Conservation (phyloP, 345 rosid genomes). For the Eucalyptus rudis region DNA sequence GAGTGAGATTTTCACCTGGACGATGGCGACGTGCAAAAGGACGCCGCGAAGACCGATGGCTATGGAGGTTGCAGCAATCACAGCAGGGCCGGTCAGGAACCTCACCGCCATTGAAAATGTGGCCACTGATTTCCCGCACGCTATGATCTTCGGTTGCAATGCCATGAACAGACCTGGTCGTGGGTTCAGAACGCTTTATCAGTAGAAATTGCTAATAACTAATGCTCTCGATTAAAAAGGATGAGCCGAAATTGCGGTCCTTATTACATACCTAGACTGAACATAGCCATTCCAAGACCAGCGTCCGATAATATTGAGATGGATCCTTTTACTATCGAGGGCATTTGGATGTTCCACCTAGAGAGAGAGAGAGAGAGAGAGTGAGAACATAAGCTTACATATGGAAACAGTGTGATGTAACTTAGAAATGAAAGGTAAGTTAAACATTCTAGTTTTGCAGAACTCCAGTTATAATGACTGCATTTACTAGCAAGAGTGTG, state of each 20-base stretch:
- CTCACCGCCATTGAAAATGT: conserved; percentile 74
- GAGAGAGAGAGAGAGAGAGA: background rate
- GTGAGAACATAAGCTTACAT: background rate
- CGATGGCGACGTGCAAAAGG: conserved; percentile 67
- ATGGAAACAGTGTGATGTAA: background rate
- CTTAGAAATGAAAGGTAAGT: background rate
- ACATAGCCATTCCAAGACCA: conserved; percentile 89
- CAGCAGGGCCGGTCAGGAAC: conserved; percentile 78
- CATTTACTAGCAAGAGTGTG: background rate
- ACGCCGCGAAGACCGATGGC: conserved; percentile 67
- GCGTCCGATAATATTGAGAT: conserved; percentile 65
- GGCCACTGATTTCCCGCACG: conserved; percentile 79
- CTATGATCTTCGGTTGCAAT: conserved; percentile 65
- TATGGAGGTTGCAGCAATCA: conserved; percentile 75
- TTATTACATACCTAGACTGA: conserved; percentile 51
- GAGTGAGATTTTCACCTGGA: conserved; percentile 28
- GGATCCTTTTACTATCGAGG: conserved; percentile 52
- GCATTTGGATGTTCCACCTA: conserved; percentile 74
- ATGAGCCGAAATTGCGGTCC: background rate
- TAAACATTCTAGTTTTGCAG: background rate
- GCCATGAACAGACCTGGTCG: conserved; percentile 71
- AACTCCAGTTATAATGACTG: background rate
- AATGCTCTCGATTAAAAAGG: background rate
- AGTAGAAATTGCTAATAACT: background rate
- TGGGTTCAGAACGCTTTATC: background rate